Base-by-base conservation (phyloP, 225 moss, liverwort and hornwort species). In the Physcomitrium patens region DNA sequence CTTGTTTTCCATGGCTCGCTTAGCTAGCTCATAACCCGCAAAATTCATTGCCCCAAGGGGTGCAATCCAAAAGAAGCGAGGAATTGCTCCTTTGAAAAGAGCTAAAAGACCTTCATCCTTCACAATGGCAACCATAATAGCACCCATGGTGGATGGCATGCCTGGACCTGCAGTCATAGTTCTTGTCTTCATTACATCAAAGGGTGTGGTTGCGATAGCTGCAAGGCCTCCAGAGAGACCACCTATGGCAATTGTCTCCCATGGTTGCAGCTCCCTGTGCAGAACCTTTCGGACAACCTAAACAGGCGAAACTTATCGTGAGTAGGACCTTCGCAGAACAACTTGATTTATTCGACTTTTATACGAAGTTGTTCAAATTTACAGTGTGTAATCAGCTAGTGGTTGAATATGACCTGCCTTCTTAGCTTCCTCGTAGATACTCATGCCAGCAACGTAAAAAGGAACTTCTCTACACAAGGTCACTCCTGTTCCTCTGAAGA, bases 391-490 rank as follows among this genome's bases (percentile, higher is more conserved):
- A 18, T 18, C 59, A 66, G 8, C 27, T 47, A 12, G 17, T 14
- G 18, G 28, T 41, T 26, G 51, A 12, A 37, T 53, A 0, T 53
- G 15, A 31, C 70, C 56, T 58, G 79, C 84, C 73, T 84, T 84
- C 74, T 84, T 80, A 3, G 80, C 74, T 77, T 84, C 80, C 70
- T 84, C 77, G 3, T 90, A 87, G 76, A 89, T 89, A 47, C 78
- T 80, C 89, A 89, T 89, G 59, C 89, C 89, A 41, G 87, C 87
- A 53, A 89, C 89, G 58, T 89, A 89, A 63, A 89, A 89, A 41
- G 89, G 87, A 31, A 89, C 89, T 71, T 89, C 89, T 63, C 87
- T 72, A 55, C 87, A 89, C 48, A 89, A 70, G 0, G 89, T 89
- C 12, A 87, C 87, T 69, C 84, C 87, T 51, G 89, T 89, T 60